Conservation (phyloP, 495 filamentous ascomycete genomes). For the Cercophora scortea region DNA sequence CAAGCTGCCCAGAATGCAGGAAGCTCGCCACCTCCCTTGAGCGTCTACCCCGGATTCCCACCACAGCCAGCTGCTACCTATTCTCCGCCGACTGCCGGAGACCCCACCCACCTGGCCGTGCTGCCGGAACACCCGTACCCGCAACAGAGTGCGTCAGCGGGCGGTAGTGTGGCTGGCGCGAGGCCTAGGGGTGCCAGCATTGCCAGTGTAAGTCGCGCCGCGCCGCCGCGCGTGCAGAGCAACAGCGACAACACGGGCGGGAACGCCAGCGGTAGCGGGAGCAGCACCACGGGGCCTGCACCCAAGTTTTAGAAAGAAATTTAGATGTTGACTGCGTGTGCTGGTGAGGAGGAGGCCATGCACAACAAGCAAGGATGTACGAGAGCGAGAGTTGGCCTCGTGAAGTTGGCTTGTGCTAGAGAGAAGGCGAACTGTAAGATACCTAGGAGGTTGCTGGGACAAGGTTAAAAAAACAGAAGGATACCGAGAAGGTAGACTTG, state of each 20-base stretch:
- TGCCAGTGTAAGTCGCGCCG: background rate
- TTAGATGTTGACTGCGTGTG: no score
- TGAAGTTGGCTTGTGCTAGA: no score
- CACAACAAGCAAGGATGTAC: no score
- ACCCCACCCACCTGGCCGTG: constrained; percentile 1
- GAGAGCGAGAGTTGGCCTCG: no score
- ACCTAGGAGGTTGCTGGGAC: no score
- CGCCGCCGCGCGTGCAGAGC: background rate
- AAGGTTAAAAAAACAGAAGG: no score
- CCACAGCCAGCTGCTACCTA: background rate
- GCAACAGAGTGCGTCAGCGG: constrained; percentile 4
- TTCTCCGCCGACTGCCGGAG: background rate
- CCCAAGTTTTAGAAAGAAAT: background rate
- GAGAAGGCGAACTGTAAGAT: no score
- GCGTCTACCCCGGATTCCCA: constrained; percentile 2
- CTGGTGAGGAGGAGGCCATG: no score
- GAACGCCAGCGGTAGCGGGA: background rate
- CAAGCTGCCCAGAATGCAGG: constrained; percentile 4
- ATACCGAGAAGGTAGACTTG: no score
- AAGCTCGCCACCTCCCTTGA: background rate
- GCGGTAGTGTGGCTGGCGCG: constrained; percentile 5
- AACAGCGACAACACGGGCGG: background rate
- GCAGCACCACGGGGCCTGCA: background rate
- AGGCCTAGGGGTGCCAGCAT: constrained; percentile 21
- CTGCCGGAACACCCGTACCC: constrained; percentile 1